phyloP scores from a whole-genome alignment of 139 green algal genomes.

The Desmodesmus armatus region DNA sequence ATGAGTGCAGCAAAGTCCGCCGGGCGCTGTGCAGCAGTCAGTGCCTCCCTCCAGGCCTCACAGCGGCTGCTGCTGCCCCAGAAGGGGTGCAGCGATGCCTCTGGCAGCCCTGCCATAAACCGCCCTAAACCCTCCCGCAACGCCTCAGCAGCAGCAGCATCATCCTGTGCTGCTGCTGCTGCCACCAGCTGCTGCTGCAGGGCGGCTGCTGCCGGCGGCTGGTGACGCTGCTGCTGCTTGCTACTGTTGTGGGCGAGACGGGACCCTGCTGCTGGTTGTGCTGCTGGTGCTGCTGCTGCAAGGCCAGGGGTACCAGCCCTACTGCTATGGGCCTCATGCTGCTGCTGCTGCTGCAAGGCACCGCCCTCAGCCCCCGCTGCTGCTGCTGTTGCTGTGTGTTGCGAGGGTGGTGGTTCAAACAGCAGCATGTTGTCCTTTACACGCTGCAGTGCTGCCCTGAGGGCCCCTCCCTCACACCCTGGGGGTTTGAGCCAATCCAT shows the following conservation, averaged over 20 bases:
- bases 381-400: background rate
- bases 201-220: background rate
- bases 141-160: constrained; percentile 33
- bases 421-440: constrained; percentile 46
- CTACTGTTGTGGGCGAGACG: no score
- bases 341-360: constrained; percentile 25
- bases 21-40: constrained; percentile 13
- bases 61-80: constrained; percentile 50
- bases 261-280: background rate
- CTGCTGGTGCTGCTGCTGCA: background rate
- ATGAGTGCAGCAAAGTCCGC: constrained; percentile 58
- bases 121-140: constrained; percentile 43
- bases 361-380: background rate
- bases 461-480: constrained; percentile 48
- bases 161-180: constrained; percentile 11
- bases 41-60: constrained; percentile 45
- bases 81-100: constrained; percentile 41
- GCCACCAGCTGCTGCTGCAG: constrained; percentile 18
- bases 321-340: constrained; percentile 3
- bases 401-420: no score
- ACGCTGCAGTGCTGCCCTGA: constrained; percentile 48
- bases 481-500: background rate
- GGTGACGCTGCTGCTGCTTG: constrained; percentile 3
- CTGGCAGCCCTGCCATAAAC: constrained; percentile 39
- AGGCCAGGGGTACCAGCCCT: background rate